Evolutionary conservation across 164 flowering plant species (phyloP), one percentile per base, ranked within the genome.

Genomic region (Santalum album): DNA sequence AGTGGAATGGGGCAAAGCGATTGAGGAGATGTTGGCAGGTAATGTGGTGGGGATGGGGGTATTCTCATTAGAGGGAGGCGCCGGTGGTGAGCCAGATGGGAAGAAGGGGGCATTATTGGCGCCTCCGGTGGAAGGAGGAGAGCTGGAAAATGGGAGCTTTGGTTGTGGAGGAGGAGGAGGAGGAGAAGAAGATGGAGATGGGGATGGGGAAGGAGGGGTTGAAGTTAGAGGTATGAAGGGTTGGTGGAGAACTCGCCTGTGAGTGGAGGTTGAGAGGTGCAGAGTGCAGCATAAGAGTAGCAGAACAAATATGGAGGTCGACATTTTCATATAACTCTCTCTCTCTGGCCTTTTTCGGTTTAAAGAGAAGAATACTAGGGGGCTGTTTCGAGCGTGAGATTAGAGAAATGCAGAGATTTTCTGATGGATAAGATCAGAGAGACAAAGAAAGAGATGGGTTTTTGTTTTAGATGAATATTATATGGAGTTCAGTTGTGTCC

Each of bases 1-100:
- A 48, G 78, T 42, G 12, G 74, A 38, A 16, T 60, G 66, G 12
- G 83, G 85, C 61, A 83, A 50, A 56, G 61, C 69, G 49, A 78
- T 69, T 25, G 82, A 65, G 59, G 86, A 76, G 53, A 83, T 77
- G 65, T 80, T 80, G 65, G 90, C 84, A 0, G 84, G 84, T 59
- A 77, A 76, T 12, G 86, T 61, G 22, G 82, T 18, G 7, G 21
- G 0, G 22, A 19, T 6, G 46, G 46, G 62, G 23, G 65, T 49
- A 18, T 69, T 15, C 25, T 66, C 4, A 9, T 63, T 12, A 4
- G 75, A 22, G 0, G 79, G 76, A 11, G 80, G 76, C 7, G 79
- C 3, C 12, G 84, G 71, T 1, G 79, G 40, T 1, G 57, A 65
- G 23, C 19, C 36, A 27, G 65, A 38, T 2, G 76, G 79, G 57